A percentile compares a stretch with the other conserved stretches of the same genome.
These are phyloP conservation scores for Podila verticillata DNA, from an alignment of 192 early-diverging fungal genomes.

Conservation along the genomic window DNA sequence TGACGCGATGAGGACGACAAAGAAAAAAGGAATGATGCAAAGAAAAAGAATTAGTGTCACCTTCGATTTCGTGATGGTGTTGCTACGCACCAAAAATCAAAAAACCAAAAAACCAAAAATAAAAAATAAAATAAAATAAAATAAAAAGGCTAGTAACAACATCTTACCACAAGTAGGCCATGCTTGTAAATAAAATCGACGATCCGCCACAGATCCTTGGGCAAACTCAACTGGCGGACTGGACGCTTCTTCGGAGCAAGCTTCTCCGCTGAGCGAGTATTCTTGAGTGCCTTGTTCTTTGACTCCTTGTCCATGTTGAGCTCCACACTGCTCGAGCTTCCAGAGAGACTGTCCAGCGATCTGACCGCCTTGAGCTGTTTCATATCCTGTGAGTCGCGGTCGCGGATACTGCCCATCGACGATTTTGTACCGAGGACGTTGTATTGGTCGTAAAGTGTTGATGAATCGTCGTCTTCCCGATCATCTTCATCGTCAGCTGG, in stretches of 20 bases:
- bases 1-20: neutral
- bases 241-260: neutral
- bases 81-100: no score
- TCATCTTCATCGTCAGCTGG: constrained; percentile 47
- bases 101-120: neutral
- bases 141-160: neutral
- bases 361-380: constrained; percentile 32
- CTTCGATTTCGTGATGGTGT: no score
- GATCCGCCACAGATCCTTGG: constrained; percentile 78
- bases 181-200: constrained; percentile 77
- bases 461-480: constrained; percentile 35
- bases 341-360: constrained; percentile 28
- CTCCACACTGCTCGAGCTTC: neutral
- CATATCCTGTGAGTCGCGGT: constrained; percentile 15
- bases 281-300: constrained; percentile 7
- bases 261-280: constrained; percentile 2
- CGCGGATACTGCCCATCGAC: constrained; percentile 52
- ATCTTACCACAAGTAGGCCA: constrained; percentile 69
- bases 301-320: neutral
- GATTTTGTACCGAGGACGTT: constrained; percentile 55
- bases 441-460: constrained; percentile 56
- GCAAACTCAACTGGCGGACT: constrained; percentile 53
- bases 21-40: no score
- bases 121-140: neutral
- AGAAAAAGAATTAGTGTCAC: no score